A percentile compares a stretch with the other conserved stretches of the same genome.
Evolutionary conservation across 768 basidiomycete genomes (phyloP).

Genomic region (Multifurca ochricompacta): DNA sequence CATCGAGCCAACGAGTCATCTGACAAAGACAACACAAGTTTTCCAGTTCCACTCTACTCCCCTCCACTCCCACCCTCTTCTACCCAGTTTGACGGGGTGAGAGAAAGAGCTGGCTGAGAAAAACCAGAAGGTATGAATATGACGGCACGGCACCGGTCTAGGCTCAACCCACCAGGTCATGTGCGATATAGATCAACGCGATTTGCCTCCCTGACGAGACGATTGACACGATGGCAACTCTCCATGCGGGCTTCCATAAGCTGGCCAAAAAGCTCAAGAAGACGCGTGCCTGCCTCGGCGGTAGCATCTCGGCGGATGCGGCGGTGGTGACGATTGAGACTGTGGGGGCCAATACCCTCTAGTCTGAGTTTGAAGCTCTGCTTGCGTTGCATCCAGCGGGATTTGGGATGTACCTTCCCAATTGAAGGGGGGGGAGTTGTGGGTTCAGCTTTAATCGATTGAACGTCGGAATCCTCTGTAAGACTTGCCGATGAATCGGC

Average conservation of each 20-base stretch:
- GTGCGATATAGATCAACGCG: conserved; percentile 25
- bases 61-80: not conserved
- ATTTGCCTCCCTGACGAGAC: conserved; percentile 44
- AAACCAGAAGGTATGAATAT: not conserved
- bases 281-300: conserved; percentile 39
- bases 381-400: conserved; percentile 54
- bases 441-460: conserved; percentile 30
- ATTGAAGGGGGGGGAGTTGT: conserved; percentile 22
- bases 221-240: conserved; percentile 60
- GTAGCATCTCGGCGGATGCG: conserved; percentile 21
- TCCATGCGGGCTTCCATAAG: conserved; percentile 72
- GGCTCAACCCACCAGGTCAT: conserved; percentile 14
- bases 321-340: conserved; percentile 27
- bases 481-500: conserved; percentile 15
- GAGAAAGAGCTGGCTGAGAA: not conserved
- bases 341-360: conserved; percentile 34
- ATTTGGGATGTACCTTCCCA: conserved; percentile 22
- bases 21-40: not conserved
- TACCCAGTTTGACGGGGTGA: not conserved
- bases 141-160: not conserved
- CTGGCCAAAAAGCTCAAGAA: conserved; percentile 61
- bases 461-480: conserved; percentile 20
- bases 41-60: too few species aligned
- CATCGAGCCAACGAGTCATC: not conserved
- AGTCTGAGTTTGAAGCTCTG: conserved; percentile 47